Conservation (phyloP, 495 filamentous ascomycete genomes). For the Penicillium taxi region DNA sequence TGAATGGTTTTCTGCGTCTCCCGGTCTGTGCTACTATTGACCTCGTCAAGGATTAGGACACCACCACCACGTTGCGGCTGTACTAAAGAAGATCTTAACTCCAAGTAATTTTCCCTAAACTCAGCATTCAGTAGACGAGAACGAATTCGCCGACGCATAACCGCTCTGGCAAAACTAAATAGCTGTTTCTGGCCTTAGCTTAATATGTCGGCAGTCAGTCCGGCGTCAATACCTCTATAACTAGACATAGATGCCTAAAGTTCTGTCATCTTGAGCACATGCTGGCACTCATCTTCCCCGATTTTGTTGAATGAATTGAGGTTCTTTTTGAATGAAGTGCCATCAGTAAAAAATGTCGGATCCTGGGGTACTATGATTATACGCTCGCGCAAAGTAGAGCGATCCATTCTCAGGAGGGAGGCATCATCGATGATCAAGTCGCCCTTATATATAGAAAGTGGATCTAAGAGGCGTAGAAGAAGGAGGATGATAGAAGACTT, state of each 20-base stretch:
- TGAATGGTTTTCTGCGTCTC: background rate
- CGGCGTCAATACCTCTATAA: background rate
- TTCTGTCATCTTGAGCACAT: background rate
- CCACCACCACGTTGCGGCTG: background rate
- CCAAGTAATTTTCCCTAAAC: too few species aligned
- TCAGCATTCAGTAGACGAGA: background rate
- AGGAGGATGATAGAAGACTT: background rate
- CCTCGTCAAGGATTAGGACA: constrained; percentile 1
- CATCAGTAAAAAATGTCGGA: background rate
- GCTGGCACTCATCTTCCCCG: background rate
- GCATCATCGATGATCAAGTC: background rate
- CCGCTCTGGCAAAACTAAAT: constrained; percentile 1
- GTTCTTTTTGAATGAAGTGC: background rate
- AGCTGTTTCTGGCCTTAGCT: constrained; percentile 1
- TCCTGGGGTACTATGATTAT: background rate
- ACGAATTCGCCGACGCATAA: background rate
- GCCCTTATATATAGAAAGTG: background rate
- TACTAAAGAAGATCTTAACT: too few species aligned
- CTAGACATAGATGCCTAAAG: background rate
- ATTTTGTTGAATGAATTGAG: background rate
- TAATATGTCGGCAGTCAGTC: background rate
- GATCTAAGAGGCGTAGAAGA: background rate
- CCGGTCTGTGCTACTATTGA: background rate
- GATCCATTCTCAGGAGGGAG: background rate
- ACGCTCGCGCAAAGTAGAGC: background rate